Evolutionary conservation across 2,329 filamentous ascomycete species (phyloP), one percentile per base, ranked within the genome.

Genomic region (Fusarium burgessii): DNA sequence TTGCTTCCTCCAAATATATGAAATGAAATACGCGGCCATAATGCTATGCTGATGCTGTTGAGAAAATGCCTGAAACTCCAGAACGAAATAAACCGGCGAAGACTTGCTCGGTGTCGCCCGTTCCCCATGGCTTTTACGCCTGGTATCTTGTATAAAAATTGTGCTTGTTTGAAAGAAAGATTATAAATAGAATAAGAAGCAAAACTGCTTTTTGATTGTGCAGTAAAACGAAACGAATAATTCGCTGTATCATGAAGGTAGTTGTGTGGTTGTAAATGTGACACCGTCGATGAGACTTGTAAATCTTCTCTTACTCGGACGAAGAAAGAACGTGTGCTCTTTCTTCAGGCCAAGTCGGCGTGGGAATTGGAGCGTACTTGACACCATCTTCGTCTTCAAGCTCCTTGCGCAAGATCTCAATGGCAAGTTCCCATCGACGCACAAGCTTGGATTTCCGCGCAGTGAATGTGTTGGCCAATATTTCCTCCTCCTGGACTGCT

Each of bases 331-430:
- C 50, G 35, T 46, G 27, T 17, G 58, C 41, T 45, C 33, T 71
- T 15, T 74, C 72, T 23, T 60, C 66, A n/a, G 78, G 77, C 81
- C 81, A 82, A 7, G 58, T 60, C 9, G 81, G 81, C 9, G 76
- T 75, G 11, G 77, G 66, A 25, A 81, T 68, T 18, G 73, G 64
- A 6, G 81, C 84, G 69, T 84, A 90, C 62, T 73, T 78, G 33
- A 83, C 67, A 2, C 82, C 82, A 11, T 82, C 80, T 55, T 81
- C 77, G 15, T 78, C 77, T 72, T 89, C 86, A 50, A 90, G 75
- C 73, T 88, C 85, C 65, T 82, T 85, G 65, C 87, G 82, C 63
- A 88, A 77, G 18, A 90, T 84, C 70, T 88, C 84, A 54, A 85
- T 84, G 23, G 81, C 81, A 11, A 90, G 75, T 33, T 78, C 77